Evolutionary conservation across 169 alveolate species (phyloP), one percentile per base, ranked within the genome.

Genomic region (Cryptosporidium tyzzeri): DNA sequence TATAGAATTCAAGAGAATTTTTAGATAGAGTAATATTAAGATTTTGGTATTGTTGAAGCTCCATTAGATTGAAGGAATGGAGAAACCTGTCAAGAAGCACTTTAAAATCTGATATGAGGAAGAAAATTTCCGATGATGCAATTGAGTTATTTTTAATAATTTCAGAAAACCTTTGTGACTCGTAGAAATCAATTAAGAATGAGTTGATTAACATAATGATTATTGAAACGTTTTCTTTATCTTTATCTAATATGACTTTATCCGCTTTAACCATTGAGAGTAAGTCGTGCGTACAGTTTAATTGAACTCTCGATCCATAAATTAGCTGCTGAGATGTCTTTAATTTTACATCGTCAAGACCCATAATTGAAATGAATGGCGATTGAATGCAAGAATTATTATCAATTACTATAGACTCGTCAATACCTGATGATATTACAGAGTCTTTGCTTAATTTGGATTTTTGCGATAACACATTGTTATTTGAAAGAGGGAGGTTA

Each of bases 181-280:
- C 89, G 35, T 80, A 80, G 75, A 80, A 80, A 73, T 80, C 89
- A 48, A 80, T 68, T 53, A 80, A 55, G 45, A 80, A 80, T 2
- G 89, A 80, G 67, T 80, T 80, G 41, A 80, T 23, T 45, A 80
- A 58, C 10, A 65, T 12, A 14, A 80, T 51, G 3, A 65, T 58
- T 16, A 80, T 29, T 26, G 44, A 61, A 23, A 80, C 80, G 62
- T 80, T 51, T 23, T 37, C 59, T 23, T 62, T 70, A 21, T 74
- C 39, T 21, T 39, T 73, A 9, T 55, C 35, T 12, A 80, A 9
- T 7, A 8, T 3, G 21, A 80, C 89, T 12, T 59, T 45, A 7
- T 80, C 89, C 14, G 75, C 51, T 45, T 80, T 65, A 31, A 80
- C 75, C 51, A 41, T 41, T 18, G 89, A 12, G 10, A 80, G 48